Percentiles rank a stretch among this genome's conserved stretches.
Conservation (phyloP, 768 basidiomycete species). For the Tylopilus vinaceipallidus region DNA sequence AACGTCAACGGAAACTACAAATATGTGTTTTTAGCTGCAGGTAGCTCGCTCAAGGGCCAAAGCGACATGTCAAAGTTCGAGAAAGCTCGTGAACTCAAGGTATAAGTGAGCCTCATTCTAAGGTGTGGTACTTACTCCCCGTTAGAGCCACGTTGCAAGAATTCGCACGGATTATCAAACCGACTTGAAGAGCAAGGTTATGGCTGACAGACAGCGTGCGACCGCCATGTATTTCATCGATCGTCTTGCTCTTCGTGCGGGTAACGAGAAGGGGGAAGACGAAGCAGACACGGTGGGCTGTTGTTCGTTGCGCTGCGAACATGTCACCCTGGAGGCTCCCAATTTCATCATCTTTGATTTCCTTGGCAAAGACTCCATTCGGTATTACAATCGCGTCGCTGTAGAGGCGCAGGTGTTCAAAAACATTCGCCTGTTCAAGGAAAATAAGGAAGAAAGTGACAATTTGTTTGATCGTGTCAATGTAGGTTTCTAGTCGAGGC, state of each 20-base stretch:
- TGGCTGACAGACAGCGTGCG: conserved; percentile 95
- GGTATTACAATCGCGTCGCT: conserved; percentile 89
- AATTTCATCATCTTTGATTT: conserved; percentile 94
- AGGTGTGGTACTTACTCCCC: conserved; percentile 4
- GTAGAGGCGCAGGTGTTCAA: conserved; percentile 95
- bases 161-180: conserved; percentile 86
- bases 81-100: conserved; percentile 95
- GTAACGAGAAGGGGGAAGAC: conserved; percentile 99
- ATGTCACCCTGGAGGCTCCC: conserved; percentile 88
- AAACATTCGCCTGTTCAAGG: conserved; percentile 96
- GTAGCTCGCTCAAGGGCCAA: conserved; percentile 96
- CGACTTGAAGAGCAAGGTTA: conserved; percentile 87
- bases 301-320: conserved; percentile 95
- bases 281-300: conserved; percentile 99
- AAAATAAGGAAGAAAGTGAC: conserved; percentile 84
- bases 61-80: conserved; percentile 98
- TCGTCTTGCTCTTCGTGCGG: conserved; percentile 92
- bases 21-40: conserved; percentile 98
- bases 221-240: conserved; percentile 99
- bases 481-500: conserved; percentile 39
- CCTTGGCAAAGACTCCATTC: conserved; percentile 98
- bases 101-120: conserved; percentile 26
- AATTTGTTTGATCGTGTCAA: conserved; percentile 93
- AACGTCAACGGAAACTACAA: conserved; percentile 95
- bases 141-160: conserved; percentile 82